Percentiles rank a stretch among this genome's conserved stretches.
Conservation (phyloP, 306 rosid genomes). For the Cicer cuneatum region DNA sequence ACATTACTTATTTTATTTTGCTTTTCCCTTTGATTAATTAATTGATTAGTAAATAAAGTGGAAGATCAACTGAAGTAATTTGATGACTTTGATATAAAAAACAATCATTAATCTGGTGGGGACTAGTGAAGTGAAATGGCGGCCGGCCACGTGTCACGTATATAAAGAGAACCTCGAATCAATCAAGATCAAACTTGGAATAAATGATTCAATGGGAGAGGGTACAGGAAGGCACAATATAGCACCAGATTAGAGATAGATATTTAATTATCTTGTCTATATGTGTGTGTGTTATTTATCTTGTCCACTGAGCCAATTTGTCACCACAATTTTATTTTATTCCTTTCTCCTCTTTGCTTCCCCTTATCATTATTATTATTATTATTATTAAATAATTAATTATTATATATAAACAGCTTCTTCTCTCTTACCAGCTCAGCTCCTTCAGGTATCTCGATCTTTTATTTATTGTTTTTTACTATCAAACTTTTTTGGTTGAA, state of each 20-base stretch:
- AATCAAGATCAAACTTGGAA: not conserved
- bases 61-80: too few relatives aligned
- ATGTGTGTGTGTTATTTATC: not conserved
- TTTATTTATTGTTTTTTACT: not conserved
- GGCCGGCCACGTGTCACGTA: conserved; percentile 44
- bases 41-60: too few relatives aligned
- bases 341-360: conserved; percentile 28
- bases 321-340: conserved; percentile 56
- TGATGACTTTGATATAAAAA: too few relatives aligned
- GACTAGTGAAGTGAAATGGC: not conserved
- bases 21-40: not conserved
- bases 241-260: not conserved
- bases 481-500: not conserved
- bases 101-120: not conserved
- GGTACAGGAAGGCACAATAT: not conserved
- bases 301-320: conserved; percentile 18
- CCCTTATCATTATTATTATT: conserved; percentile 8
- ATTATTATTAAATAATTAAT: not conserved
- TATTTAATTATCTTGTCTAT: not conserved
- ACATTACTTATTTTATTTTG: not conserved
- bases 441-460: not conserved
- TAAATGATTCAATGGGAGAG: conserved; percentile 15
- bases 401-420: conserved; percentile 20
- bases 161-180: not conserved
- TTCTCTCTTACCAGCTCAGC: conserved; percentile 29